Evolutionary conservation across 768 basidiomycete species (phyloP), one percentile per base, ranked within the genome.

Genomic region (Hortiboletus flavorubellus): DNA sequence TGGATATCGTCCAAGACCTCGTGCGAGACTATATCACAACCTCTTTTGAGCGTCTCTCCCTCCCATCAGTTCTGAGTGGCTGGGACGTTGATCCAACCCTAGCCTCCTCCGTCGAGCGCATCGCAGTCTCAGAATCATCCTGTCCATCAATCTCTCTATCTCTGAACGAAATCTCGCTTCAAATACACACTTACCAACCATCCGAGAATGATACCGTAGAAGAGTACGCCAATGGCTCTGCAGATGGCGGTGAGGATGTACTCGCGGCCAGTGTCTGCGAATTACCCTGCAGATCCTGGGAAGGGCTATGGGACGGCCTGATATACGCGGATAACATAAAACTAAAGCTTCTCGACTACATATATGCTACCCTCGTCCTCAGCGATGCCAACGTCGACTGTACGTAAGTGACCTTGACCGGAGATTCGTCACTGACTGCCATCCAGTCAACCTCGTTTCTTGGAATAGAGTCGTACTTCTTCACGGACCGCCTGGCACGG

Each of bases 401-500:
- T 92, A 57, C 60, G 89, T 76, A 18, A 44, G 33, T 11, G 11
- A n/a, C 31, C 47, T 40, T 46, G 15, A 12, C 33, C 34, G 2
- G 12, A 49, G 44, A 55, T 54, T 38, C 45, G 39, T 41, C 46
- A 18, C 52, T 50, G 49, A 64, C 23, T 38, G 39, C 34, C 35
- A n/a, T 47, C 3, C 54, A 91, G 90, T 85, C 72, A 96, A 98
- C 65, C 78, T 98, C 37, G 85, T 98, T 11, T 87, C 92, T 0
- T 98, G 95, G 94, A 98, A 98, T 66, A 85, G 96, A 2, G 87
- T 99, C 14, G 90, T 98, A 1, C 75, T 99, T 8, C 76, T 99
- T 14, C 95, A 98, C 67, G 97, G 97, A 0, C 97, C 97, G 23
- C 97, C 97, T 2, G 97, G 97, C 0, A 98, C 97, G 2, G 96